Percentiles rank a stretch among this genome's conserved stretches.
These are phyloP conservation scores for Capronia americana DNA, from an alignment of 2,329 filamentous ascomycete species.

Conservation along the genomic window DNA sequence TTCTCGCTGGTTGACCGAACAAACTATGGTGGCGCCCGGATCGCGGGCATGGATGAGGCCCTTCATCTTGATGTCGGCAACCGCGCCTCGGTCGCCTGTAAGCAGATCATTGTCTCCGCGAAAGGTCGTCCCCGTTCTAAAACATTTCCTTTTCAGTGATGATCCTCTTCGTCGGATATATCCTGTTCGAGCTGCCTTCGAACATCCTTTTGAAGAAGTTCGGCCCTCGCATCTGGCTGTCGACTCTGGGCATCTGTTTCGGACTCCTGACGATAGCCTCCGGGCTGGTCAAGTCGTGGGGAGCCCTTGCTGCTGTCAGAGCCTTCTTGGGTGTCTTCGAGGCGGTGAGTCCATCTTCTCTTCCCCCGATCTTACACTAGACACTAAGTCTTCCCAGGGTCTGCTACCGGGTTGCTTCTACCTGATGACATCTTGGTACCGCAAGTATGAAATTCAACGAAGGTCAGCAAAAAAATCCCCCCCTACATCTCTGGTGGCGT, in stretches of 20 bases:
- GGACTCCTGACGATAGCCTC: constrained; percentile 46
- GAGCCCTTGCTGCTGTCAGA: constrained; percentile 39
- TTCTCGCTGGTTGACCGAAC: constrained; percentile 31
- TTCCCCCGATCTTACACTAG: constrained; percentile 33
- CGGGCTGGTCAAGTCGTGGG: constrained; percentile 42
- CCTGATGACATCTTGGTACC: constrained; percentile 63
- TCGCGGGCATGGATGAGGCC: constrained; percentile 43
- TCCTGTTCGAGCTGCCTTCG: constrained; percentile 69
- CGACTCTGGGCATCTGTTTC: constrained; percentile 20
- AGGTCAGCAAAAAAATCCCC: constrained; percentile 36
- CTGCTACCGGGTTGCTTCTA: constrained; percentile 54
- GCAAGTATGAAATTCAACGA: constrained; percentile 46
- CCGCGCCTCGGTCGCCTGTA: constrained; percentile 40
- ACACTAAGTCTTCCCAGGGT: constrained; percentile 37
- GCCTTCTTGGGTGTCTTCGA: constrained; percentile 44
- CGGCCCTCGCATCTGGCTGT: constrained; percentile 29
- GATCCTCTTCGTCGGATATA: constrained; percentile 72
- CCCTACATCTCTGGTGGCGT: neutral
- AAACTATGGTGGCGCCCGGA: constrained; percentile 41
- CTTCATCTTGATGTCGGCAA: constrained; percentile 40
- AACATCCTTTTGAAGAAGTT: constrained; percentile 52
- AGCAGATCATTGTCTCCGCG: neutral
- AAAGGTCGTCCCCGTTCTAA: neutral
- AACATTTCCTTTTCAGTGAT: constrained; percentile 58
- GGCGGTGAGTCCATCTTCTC: constrained; percentile 59